Evolutionary conservation across 208 protist species (phyloP).

Genomic region (Trypanosoma mega): DNA sequence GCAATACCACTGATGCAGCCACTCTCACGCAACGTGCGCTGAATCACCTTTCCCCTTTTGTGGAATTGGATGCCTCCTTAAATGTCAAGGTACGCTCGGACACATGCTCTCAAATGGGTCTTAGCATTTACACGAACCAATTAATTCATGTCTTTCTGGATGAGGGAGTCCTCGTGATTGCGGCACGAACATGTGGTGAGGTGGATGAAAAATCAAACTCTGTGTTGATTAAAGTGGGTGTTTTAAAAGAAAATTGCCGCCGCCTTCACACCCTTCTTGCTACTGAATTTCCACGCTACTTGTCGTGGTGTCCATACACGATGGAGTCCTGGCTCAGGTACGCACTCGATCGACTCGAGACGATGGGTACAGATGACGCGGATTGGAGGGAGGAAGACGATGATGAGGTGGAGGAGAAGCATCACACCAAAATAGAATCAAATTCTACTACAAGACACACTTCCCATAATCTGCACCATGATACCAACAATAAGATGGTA

Average conservation of each 20-base stretch:
- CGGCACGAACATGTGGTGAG: conserved; percentile 41
- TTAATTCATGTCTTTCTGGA: conserved; percentile 87
- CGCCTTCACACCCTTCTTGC: conserved; percentile 58
- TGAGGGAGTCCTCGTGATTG: conserved; percentile 66
- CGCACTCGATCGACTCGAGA: conserved; percentile 35
- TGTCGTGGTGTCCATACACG: conserved; percentile 42
- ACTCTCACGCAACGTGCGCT: conserved; percentile 33
- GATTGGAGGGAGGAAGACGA: neutral
- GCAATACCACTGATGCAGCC: conserved; percentile 24
- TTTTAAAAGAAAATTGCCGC: conserved; percentile 43
- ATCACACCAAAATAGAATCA: too few relatives aligned
- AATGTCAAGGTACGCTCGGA: conserved; percentile 35
- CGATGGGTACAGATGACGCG: neutral
- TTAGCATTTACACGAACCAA: conserved; percentile 85
- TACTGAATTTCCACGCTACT: conserved; percentile 72
- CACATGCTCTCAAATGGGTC: conserved; percentile 38
- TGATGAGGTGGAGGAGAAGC: conserved; percentile 2
- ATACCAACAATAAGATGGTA: neutral
- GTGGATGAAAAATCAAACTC: conserved; percentile 3
- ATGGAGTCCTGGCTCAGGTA: conserved; percentile 69
- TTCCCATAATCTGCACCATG: neutral
- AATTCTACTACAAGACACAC: too few relatives aligned
- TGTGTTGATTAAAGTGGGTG: conserved; percentile 29
- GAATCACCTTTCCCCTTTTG: conserved; percentile 41
- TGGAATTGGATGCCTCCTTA: conserved; percentile 24